Conservation (phyloP, 2,329 filamentous ascomycete genomes). For the Nannizzia gypsea region DNA sequence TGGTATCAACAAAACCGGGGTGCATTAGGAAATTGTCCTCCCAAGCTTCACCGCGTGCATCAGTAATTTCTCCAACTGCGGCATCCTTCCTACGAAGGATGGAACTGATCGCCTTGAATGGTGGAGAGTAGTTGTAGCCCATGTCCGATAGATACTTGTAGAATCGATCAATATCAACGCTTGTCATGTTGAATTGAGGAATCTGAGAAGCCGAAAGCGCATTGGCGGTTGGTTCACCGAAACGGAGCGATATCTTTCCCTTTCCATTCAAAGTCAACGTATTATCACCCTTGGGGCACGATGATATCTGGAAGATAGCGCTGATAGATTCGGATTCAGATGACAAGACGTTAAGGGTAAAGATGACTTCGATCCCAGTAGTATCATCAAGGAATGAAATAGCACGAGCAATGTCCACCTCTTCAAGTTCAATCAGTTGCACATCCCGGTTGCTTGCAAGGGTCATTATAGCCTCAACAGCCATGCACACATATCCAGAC, state of each 20-base stretch:
- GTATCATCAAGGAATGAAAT: conserved; percentile 1
- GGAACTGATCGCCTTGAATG: conserved; percentile 14
- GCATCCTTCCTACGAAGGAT: conserved; percentile 1
- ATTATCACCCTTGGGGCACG: background rate
- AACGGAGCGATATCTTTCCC: background rate
- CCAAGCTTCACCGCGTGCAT: background rate
- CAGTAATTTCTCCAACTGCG: background rate
- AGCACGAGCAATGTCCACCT: conserved; percentile 18
- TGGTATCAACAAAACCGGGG: conserved; percentile 16
- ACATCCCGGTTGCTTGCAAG: conserved; percentile 3
- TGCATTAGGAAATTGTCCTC: conserved; percentile 10
- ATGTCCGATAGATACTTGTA: conserved; percentile 15
- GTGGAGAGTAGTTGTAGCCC: conserved; percentile 16
- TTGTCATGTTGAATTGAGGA: background rate
- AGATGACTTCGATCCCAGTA: background rate
- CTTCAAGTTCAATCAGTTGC: conserved; percentile 14
- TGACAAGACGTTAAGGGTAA: background rate
- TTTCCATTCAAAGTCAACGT: background rate
- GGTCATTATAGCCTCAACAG: conserved; percentile 17
- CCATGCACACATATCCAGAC: conserved; percentile 17
- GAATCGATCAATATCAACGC: conserved; percentile 12
- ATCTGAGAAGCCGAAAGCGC: background rate
- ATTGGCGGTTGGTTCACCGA: background rate
- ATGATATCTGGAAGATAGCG: conserved; percentile 3
- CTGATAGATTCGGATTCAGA: conserved; percentile 7